Conservation (phyloP, 2,329 filamentous ascomycete species). For the Beauveria sp. region DNA sequence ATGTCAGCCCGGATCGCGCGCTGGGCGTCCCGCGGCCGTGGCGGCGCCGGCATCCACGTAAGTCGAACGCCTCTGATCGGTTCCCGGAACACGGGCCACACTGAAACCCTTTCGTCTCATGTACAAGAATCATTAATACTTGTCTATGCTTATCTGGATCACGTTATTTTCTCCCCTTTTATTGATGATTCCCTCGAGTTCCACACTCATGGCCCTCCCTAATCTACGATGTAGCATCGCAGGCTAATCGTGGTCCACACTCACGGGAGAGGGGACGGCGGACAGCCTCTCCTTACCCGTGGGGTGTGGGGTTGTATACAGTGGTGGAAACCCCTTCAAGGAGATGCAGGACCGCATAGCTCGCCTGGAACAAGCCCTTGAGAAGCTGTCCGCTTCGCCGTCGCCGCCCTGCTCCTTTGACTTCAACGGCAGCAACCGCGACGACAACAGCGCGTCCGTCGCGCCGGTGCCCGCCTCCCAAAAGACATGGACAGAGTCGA, state of each 20-base stretch:
- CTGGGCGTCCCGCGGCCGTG: constrained; percentile 6
- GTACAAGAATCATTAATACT: not conserved
- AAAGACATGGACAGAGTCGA: constrained; percentile 9
- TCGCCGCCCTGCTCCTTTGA: not conserved
- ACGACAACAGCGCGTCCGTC: not conserved
- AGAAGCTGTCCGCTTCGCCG: constrained; percentile 9
- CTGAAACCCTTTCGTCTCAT: not conserved
- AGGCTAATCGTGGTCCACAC: not conserved
- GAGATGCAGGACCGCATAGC: constrained; percentile 13
- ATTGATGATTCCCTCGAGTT: too few species aligned
- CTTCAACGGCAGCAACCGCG: not conserved
- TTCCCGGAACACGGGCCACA: not conserved
- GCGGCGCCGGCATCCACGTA: not conserved
- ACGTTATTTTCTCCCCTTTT: too few species aligned
- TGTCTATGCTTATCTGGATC: not conserved
- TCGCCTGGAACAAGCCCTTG: constrained; percentile 12
- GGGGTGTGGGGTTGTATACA: not conserved
- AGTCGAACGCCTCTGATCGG: not conserved
- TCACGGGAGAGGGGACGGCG: not conserved
- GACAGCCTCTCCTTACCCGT: too few species aligned
- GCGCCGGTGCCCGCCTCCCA: constrained; percentile 1
- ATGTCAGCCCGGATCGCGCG: constrained; percentile 13
- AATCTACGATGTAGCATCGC: not conserved
- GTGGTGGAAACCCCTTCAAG: constrained; percentile 1
- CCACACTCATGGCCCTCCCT: not conserved